A percentile compares a stretch with the other conserved stretches of the same genome.
These are phyloP conservation scores for Aspergillus pseudoviridinutans DNA, from an alignment of 2,329 filamentous ascomycete genomes.

Conservation along the genomic window DNA sequence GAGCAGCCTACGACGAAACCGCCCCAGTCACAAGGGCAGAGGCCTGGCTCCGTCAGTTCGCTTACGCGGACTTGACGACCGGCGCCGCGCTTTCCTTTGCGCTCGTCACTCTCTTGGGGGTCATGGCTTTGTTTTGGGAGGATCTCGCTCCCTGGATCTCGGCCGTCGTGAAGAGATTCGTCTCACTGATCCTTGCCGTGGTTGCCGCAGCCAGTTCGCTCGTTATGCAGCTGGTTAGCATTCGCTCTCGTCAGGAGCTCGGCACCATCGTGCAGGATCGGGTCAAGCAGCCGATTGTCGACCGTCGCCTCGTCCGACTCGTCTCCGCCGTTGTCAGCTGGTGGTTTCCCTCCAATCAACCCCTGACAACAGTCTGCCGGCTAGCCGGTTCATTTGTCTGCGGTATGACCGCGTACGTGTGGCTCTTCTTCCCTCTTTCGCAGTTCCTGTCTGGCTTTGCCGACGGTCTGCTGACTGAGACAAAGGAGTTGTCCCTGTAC, in stretches of 20 bases:
- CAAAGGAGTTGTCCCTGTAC: slow-evolving; percentile 1
- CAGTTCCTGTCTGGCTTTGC: slow-evolving; percentile 6
- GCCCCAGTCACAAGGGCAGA: background rate
- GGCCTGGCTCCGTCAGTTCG: slow-evolving; percentile 1
- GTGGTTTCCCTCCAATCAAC: slow-evolving; percentile 9
- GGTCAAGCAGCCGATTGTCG: background rate
- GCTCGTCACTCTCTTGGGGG: slow-evolving; percentile 1
- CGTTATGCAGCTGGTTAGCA: slow-evolving; percentile 2
- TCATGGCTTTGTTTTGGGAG: slow-evolving; percentile 4
- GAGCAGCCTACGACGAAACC: slow-evolving; percentile 3
- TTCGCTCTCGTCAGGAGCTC: slow-evolving; percentile 1
- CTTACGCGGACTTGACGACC: slow-evolving; percentile 8
- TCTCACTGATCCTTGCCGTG: background rate
- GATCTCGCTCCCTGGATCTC: background rate
- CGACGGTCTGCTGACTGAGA: slow-evolving; percentile 1
- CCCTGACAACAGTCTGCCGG: background rate
- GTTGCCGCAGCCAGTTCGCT: background rate
- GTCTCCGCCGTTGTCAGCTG: slow-evolving; percentile 1
- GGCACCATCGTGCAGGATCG: background rate
- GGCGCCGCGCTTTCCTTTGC: slow-evolving; percentile 7
- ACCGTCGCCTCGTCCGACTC: background rate
- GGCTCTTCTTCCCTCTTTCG: slow-evolving; percentile 1
- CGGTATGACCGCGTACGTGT: background rate
- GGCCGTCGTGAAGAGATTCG: background rate
- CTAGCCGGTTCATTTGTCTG: background rate